These are phyloP conservation scores for Sugiyamaella sp. DNA, from an alignment of 1,139 yeast genomes.

Conservation along the genomic window DNA sequence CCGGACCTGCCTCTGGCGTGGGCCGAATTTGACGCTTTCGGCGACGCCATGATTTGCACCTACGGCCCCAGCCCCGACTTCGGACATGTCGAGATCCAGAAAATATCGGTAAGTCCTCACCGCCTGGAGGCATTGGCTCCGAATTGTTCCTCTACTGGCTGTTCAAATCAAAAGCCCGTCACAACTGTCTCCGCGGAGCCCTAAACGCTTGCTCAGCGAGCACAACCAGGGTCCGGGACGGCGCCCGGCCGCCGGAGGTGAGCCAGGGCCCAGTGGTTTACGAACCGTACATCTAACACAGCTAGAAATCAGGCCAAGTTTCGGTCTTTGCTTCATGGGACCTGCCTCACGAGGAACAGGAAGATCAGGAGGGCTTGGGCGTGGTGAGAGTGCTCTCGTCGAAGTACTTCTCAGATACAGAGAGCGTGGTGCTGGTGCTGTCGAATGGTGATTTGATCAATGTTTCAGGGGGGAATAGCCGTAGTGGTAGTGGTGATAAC, in stretches of 20 bases:
- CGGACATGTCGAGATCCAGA: slow-evolving; percentile 60
- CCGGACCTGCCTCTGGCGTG: slow-evolving; percentile 65
- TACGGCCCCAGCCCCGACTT: slow-evolving; percentile 60
- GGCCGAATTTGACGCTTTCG: slow-evolving; percentile 73
- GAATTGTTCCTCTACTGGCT: no score
- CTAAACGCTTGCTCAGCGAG: neutral
- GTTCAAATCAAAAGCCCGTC: no score
- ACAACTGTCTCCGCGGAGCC: no score
- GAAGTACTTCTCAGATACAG: slow-evolving; percentile 38
- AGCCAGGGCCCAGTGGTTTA: no score
- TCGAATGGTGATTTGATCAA: slow-evolving; percentile 56
- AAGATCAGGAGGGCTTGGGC: neutral
- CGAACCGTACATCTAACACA: neutral
- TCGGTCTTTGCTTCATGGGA: slow-evolving; percentile 35
- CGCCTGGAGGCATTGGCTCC: no score
- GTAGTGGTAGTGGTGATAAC: slow-evolving; percentile 51
- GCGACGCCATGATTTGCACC: slow-evolving; percentile 72
- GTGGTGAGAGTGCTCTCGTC: slow-evolving; percentile 38
- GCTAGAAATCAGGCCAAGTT: slow-evolving; percentile 33
- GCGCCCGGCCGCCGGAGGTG: neutral
- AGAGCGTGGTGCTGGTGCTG: slow-evolving; percentile 37
- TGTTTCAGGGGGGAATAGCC: slow-evolving; percentile 43
- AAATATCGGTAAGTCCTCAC: slow-evolving; percentile 29
- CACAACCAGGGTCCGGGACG: neutral
- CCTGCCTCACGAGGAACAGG: slow-evolving; percentile 20